Percentiles rank a stretch among this genome's conserved stretches.
phyloP scores from a whole-genome alignment of 208 protist genomes.

The Trypanosoma grayi region DNA sequence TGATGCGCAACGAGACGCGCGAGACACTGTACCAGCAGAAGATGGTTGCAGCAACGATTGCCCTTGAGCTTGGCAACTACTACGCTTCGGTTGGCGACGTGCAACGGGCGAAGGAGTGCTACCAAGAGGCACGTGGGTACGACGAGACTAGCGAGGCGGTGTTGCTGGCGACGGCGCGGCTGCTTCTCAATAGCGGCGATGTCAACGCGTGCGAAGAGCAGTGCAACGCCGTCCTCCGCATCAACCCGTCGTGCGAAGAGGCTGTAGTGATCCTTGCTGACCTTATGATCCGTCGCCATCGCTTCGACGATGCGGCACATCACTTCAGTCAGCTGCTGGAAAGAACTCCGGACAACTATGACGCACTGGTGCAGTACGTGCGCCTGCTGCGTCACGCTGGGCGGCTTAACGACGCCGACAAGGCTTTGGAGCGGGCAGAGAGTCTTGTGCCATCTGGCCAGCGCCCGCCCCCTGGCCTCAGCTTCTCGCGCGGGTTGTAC shows the following conservation, averaged over 20 bases:
- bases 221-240: slow-evolving; percentile 83
- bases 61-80: slow-evolving; percentile 72
- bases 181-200: slow-evolving; percentile 75
- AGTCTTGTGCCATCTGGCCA: slow-evolving; percentile 32
- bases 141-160: slow-evolving; percentile 75
- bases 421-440: slow-evolving; percentile 49
- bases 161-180: slow-evolving; percentile 76
- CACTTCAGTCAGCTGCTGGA: slow-evolving; percentile 90
- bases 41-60: slow-evolving; percentile 64
- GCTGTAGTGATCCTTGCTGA: slow-evolving; percentile 93
- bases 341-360: slow-evolving; percentile 83
- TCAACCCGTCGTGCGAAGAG: slow-evolving; percentile 82
- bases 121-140: slow-evolving; percentile 84
- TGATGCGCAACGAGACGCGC: slow-evolving; percentile 71
- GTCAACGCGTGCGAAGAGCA: slow-evolving; percentile 88
- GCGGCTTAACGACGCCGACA: slow-evolving; percentile 57
- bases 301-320: slow-evolving; percentile 80
- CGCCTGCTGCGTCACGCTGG: slow-evolving; percentile 78
- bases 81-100: slow-evolving; percentile 29
- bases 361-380: slow-evolving; percentile 89
- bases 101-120: slow-evolving; percentile 64
- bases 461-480: slow-evolving; percentile 65
- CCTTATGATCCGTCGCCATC: slow-evolving; percentile 80
- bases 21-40: slow-evolving; percentile 85
- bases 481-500: slow-evolving; percentile 86